A percentile compares a stretch with the other conserved stretches of the same genome.
Conservation (phyloP, 305 asterid species). For the Nicotiana rustica region DNA sequence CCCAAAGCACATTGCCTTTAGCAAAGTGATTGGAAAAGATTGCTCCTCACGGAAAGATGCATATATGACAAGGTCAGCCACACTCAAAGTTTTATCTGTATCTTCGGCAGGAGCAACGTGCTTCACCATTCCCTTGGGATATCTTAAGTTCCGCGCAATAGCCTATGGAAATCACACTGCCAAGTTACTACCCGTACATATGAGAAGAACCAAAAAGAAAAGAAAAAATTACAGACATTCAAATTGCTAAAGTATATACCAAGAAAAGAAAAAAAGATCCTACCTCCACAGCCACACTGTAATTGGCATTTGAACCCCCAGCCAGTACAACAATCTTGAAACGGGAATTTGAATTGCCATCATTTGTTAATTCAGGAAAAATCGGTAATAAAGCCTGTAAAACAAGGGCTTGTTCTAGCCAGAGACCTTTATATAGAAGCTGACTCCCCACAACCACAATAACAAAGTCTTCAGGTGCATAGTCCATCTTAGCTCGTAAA, state of each 20-base stretch:
- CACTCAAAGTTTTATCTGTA: conserved; percentile 52
- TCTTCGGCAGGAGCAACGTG: conserved; percentile 58
- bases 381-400: conserved; percentile 78
- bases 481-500: conserved; percentile 48
- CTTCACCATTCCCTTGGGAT: conserved; percentile 75
- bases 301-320: conserved; percentile 66
- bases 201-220: not conserved
- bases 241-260: not conserved
- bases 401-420: conserved; percentile 94
- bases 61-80: conserved; percentile 80
- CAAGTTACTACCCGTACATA: conserved; percentile 20
- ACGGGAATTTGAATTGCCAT: conserved; percentile 51
- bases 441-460: conserved; percentile 81
- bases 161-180: conserved; percentile 53
- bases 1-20: conserved; percentile 86
- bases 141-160: conserved; percentile 70
- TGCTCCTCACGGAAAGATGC: conserved; percentile 87
- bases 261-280: not conserved
- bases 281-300: conserved; percentile 83
- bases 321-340: conserved; percentile 71
- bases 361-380: conserved; percentile 51
- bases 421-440: conserved; percentile 74
- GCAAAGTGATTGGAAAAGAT: conserved; percentile 77
- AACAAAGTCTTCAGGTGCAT: conserved; percentile 59
- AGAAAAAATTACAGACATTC: not conserved